Conservation (phyloP, 2,329 filamentous ascomycete species). For the Simplicillium sp. region DNA sequence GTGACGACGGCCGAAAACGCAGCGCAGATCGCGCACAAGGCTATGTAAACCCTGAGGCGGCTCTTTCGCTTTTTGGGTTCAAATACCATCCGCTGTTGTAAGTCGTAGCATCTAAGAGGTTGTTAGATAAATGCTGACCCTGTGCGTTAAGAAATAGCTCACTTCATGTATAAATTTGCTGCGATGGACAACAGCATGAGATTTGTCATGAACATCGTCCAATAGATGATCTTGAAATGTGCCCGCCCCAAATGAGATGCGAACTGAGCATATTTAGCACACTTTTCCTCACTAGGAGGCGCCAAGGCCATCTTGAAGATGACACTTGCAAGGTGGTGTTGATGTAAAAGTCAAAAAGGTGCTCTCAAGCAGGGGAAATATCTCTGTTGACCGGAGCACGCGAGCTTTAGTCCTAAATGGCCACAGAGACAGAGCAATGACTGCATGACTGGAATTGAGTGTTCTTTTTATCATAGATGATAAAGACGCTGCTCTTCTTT, state of each 20-base stretch:
- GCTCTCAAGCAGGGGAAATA: no score
- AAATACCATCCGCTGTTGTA: conserved; percentile 25
- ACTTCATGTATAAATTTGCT: conserved; percentile 31
- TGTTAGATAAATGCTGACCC: conserved; percentile 3
- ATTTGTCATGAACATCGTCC: conserved; percentile 33
- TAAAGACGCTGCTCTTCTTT: no score
- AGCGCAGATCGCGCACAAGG: conserved; percentile 33
- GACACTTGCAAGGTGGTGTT: background rate
- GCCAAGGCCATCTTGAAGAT: background rate
- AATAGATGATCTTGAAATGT: conserved; percentile 37
- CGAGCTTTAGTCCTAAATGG: no score
- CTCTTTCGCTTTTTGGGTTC: conserved; percentile 20
- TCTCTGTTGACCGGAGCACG: no score
- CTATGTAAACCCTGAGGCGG: conserved; percentile 31
- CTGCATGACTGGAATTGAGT: no score
- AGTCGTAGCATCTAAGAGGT: conserved; percentile 19
- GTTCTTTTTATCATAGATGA: no score
- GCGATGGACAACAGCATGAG: conserved; percentile 32
- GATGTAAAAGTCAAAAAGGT: background rate
- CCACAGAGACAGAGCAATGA: no score
- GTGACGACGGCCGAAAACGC: conserved; percentile 32
- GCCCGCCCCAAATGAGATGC: conserved; percentile 28
- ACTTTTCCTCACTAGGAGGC: conserved; percentile 9
- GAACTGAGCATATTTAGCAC: conserved; percentile 32
- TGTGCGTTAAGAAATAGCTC: conserved; percentile 8